A percentile compares a stretch with the other conserved stretches of the same genome.
These are phyloP conservation scores for Cladosporium sp. DNA, from an alignment of 2,329 filamentous ascomycete species.

Conservation along the genomic window DNA sequence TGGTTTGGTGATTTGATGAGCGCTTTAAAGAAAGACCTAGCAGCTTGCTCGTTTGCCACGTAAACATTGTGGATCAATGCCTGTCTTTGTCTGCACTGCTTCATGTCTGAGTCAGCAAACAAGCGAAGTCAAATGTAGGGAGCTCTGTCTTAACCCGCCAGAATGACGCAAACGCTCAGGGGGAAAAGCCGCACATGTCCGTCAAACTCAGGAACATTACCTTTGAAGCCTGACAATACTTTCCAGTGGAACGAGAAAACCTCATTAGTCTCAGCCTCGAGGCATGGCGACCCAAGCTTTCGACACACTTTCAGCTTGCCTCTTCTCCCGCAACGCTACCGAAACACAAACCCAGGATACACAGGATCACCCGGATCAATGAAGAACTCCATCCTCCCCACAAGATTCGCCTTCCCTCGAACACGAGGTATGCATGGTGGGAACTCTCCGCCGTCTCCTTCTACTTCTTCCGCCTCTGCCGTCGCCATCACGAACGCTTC, in stretches of 20 bases:
- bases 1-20: not conserved
- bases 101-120: not conserved
- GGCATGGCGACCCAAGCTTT: not conserved
- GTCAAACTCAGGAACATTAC: no score
- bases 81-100: not conserved
- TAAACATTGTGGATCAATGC: not conserved
- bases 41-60: not conserved
- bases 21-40: not conserved
- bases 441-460: not conserved
- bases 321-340: not conserved
- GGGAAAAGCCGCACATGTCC: not conserved
- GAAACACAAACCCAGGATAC: conserved; percentile 12
- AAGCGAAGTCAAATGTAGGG: not conserved
- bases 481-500: not conserved
- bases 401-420: not conserved
- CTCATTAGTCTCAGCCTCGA: not conserved
- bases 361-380: not conserved
- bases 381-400: conserved; percentile 2
- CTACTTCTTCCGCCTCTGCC: not conserved
- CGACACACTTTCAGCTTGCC: not conserved
- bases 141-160: not conserved
- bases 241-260: no score
- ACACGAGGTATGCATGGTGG: conserved; percentile 4
- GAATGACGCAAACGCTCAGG: not conserved
- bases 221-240: not conserved